These are phyloP conservation scores for Phoma sp. DNA, from an alignment of 2,329 filamentous ascomycete genomes.

Conservation along the genomic window DNA sequence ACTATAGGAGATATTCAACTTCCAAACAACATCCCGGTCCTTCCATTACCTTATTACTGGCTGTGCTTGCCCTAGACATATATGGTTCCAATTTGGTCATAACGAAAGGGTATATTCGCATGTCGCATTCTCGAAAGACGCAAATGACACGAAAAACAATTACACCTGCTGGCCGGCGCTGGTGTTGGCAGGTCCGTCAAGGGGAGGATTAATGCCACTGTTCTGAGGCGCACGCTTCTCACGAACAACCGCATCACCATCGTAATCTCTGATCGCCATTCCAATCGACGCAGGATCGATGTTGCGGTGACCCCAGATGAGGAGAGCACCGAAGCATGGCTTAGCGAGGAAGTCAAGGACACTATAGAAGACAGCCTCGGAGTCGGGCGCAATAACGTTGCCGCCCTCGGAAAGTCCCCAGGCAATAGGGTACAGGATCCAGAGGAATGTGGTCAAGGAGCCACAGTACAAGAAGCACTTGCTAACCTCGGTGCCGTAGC, in stretches of 20 bases:
- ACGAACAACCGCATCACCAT: conserved; percentile 42
- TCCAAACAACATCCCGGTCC: not conserved
- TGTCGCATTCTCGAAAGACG: not conserved
- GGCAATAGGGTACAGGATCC: conserved; percentile 68
- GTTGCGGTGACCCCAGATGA: conserved; percentile 69
- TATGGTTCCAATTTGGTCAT: not conserved
- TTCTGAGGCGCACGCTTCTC: conserved; percentile 14
- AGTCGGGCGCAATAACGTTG: conserved; percentile 70
- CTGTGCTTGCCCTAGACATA: no score
- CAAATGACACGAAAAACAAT: not conserved
- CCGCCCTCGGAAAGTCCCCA: conserved; percentile 71
- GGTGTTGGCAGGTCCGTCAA: conserved; percentile 2
- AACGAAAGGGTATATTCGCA: conserved; percentile 2
- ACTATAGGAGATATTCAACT: not conserved
- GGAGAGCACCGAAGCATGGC: conserved; percentile 66
- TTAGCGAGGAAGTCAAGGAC: conserved; percentile 71
- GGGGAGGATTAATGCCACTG: conserved; percentile 1
- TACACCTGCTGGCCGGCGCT: conserved; percentile 1
- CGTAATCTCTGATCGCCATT: conserved; percentile 59
- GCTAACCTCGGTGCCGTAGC: conserved; percentile 62
- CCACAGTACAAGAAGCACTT: conserved; percentile 64
- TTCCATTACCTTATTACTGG: not conserved
- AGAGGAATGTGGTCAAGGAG: conserved; percentile 66
- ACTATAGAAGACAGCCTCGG: conserved; percentile 73
- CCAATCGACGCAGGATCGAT: conserved; percentile 67